These are phyloP conservation scores for Paecilomyces sp. DNA, from an alignment of 2,329 filamentous ascomycete species.

Conservation along the genomic window DNA sequence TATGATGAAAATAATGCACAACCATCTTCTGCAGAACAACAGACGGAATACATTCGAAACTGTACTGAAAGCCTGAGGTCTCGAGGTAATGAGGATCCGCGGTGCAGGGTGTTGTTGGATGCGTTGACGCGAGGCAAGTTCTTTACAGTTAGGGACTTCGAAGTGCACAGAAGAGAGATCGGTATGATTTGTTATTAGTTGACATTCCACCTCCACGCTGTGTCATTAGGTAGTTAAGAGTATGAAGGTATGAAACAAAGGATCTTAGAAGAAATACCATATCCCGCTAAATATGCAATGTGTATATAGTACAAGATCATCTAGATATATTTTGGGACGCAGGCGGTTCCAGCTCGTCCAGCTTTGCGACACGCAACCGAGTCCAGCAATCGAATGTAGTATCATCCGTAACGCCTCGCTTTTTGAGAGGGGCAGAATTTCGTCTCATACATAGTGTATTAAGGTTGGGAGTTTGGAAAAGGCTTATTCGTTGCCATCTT, in stretches of 20 bases:
- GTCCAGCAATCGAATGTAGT: background rate
- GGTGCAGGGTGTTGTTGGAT: background rate
- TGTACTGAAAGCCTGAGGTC: background rate
- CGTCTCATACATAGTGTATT: background rate
- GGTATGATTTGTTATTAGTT: background rate
- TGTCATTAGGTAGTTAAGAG: background rate
- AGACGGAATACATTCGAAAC: background rate
- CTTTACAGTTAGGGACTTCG: background rate
- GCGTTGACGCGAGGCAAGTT: background rate
- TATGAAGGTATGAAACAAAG: background rate
- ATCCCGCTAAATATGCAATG: background rate
- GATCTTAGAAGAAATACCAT: background rate
- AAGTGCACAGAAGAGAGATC: background rate
- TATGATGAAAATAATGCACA: background rate
- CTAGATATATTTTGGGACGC: background rate
- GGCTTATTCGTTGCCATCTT: slow-evolving; percentile 14
- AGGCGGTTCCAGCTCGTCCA: background rate
- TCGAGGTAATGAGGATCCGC: background rate
- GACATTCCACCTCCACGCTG: background rate
- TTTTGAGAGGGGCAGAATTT: background rate
- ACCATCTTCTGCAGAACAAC: background rate
- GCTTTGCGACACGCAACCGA: background rate
- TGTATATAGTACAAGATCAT: background rate
- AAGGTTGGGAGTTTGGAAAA: background rate
- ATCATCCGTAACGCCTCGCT: background rate